Evolutionary conservation across 2,329 filamentous ascomycete genomes (phyloP).

Genomic region (Penicillium sp.): DNA sequence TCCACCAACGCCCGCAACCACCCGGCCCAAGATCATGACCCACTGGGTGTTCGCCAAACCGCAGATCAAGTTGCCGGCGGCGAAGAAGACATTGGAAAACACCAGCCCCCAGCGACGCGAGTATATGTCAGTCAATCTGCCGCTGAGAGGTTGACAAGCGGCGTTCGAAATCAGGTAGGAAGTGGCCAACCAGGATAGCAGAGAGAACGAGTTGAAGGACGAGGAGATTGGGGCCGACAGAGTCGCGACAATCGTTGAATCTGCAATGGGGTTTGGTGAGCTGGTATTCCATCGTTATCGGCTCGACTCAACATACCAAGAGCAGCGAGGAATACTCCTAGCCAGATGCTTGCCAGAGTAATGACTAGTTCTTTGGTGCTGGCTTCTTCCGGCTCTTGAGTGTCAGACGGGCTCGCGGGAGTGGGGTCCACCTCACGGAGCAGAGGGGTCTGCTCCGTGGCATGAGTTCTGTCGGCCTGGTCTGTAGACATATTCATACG

Average conservation of each 20-base stretch:
- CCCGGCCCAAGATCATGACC: constrained; percentile 69
- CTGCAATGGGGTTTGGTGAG: constrained; percentile 33
- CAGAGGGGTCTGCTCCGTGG: constrained; percentile 33
- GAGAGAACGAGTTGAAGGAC: constrained; percentile 72
- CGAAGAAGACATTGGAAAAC: constrained; percentile 76
- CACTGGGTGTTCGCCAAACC: constrained; percentile 62
- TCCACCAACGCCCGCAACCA: constrained; percentile 77
- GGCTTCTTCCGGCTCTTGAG: constrained; percentile 39
- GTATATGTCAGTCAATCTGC: constrained; percentile 83
- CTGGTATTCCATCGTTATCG: background rate
- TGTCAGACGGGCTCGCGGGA: constrained; percentile 5
- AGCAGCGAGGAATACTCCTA: constrained; percentile 53
- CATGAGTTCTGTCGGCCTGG: constrained; percentile 6
- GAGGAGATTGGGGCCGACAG: constrained; percentile 77
- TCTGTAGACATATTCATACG: constrained; percentile 3
- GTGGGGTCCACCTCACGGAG: constrained; percentile 21
- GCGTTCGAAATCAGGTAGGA: constrained; percentile 86
- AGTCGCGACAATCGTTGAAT: constrained; percentile 80
- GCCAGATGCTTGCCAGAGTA: constrained; percentile 49
- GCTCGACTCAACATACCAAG: constrained; percentile 39
- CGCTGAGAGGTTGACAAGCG: constrained; percentile 77
- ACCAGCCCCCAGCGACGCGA: constrained; percentile 71
- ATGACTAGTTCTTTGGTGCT: constrained; percentile 45
- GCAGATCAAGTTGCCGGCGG: constrained; percentile 73
- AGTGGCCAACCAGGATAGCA: constrained; percentile 82